Percentiles rank a stretch among this genome's conserved stretches.
phyloP scores from a whole-genome alignment of 805 yeast genomes.

The Saturnispora quitensis region DNA sequence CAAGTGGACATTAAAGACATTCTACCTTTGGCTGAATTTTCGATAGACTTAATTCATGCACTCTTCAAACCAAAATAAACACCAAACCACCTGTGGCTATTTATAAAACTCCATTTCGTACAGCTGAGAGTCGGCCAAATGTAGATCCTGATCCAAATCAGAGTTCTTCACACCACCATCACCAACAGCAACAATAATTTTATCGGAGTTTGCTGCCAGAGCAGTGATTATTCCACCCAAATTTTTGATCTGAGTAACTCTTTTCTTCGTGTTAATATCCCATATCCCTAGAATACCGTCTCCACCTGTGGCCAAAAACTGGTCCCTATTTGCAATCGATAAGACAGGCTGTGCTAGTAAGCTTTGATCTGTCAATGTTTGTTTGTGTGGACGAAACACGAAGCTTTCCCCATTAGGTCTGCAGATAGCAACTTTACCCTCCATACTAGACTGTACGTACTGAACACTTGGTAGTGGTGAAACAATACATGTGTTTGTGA shows the following conservation, averaged over 20 bases:
- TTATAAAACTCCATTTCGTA: conserved; percentile 3
- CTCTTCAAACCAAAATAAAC: no score
- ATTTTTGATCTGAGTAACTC: conserved; percentile 4
- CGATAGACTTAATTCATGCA: no score
- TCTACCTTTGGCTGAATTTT: no score
- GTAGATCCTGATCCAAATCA: conserved; percentile 1
- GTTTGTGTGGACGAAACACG: conserved; percentile 77
- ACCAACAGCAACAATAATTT: conserved; percentile 2
- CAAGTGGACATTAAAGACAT: no score
- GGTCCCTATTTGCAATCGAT: conserved; percentile 2
- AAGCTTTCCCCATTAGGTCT: conserved; percentile 37
- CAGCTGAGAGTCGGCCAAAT: conserved; percentile 1
- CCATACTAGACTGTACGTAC: conserved; percentile 58
- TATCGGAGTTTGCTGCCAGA: not conserved
- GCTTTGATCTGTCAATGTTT: conserved; percentile 15
- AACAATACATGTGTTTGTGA: conserved; percentile 1
- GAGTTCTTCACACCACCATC: conserved; percentile 8
- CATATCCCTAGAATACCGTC: conserved; percentile 26
- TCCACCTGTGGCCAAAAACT: conserved; percentile 8
- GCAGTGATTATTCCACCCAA: conserved; percentile 4
- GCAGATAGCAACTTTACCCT: conserved; percentile 74
- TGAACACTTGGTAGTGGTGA: not conserved
- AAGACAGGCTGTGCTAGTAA: conserved; percentile 20
- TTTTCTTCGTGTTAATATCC: conserved; percentile 23
- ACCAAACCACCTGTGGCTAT: not conserved